Evolutionary conservation across 768 basidiomycete species (phyloP).

Genomic region (Mycena galericulata): DNA sequence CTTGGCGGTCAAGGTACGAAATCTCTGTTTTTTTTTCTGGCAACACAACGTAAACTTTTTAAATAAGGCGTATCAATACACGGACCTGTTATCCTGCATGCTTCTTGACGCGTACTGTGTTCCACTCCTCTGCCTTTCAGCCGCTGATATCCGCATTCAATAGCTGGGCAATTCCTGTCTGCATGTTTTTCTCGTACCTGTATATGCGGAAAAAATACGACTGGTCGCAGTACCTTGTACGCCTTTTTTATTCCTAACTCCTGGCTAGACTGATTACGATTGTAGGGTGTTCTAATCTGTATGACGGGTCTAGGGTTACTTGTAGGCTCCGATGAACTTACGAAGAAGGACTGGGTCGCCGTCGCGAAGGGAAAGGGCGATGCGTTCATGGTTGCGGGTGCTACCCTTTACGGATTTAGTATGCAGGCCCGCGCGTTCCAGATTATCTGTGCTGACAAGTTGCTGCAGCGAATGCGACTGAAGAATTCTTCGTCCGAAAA

Average conservation of each 20-base stretch:
- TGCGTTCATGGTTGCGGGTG: conserved; percentile 88
- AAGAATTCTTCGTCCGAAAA: conserved; percentile 87
- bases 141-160: conserved; percentile 10
- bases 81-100: conserved; percentile 90
- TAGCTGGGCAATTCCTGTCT: conserved; percentile 91
- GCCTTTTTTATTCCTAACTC: conserved; percentile 39
- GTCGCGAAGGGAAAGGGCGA: conserved; percentile 80
- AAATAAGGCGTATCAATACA: conserved; percentile 89
- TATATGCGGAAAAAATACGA: conserved; percentile 86
- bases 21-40: not conserved
- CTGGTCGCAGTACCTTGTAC: conserved; percentile 84
- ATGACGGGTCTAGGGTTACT: conserved; percentile 83
- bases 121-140: not conserved
- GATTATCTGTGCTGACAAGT: not conserved
- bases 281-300: conserved; percentile 79
- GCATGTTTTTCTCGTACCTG: conserved; percentile 85
- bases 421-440: conserved; percentile 44
- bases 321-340: conserved; percentile 82
- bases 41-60: not conserved
- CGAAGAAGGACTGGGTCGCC: conserved; percentile 80
- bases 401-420: conserved; percentile 91
- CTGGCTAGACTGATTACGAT: not conserved
- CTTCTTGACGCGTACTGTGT: conserved; percentile 82
- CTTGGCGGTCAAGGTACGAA: conserved; percentile 76
- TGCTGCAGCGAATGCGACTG: conserved; percentile 81